Evolutionary conservation across 345 rosid genomes (phyloP).

Genomic region (Brassica carinata): DNA sequence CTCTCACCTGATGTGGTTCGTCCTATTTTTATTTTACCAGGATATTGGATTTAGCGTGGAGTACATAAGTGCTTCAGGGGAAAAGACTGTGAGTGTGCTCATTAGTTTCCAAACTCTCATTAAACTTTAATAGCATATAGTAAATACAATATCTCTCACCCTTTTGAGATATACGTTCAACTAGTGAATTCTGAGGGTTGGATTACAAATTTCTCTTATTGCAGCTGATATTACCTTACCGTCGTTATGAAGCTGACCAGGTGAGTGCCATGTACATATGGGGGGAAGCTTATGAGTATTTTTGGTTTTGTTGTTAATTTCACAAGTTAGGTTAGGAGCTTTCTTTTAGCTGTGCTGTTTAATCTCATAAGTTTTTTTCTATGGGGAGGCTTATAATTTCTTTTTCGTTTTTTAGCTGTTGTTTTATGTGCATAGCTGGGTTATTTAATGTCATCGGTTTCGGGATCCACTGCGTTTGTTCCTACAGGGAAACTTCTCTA

Average conservation of each 20-base stretch:
- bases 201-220: conserved; percentile 10
- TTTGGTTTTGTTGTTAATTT: background rate
- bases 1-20: conserved; percentile 21
- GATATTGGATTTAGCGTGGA: conserved; percentile 98
- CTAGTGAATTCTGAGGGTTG: conserved; percentile 26
- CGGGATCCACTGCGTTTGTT: background rate
- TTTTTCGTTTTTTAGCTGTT: background rate
- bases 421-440: conserved; percentile 6
- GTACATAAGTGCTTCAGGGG: conserved; percentile 61
- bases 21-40: conserved; percentile 44
- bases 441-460: conserved; percentile 9
- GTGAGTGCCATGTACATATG: conserved; percentile 48
- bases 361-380: background rate
- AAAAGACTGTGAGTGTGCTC: conserved; percentile 67
- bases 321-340: background rate
- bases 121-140: conserved; percentile 2
- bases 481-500: conserved; percentile 90
- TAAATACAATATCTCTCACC: background rate
- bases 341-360: background rate
- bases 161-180: background rate
- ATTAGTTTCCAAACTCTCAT: conserved; percentile 18
- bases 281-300: background rate
- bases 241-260: conserved; percentile 83
- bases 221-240: conserved; percentile 85
- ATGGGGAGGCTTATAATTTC: background rate